Evolutionary conservation across 139 green algal species (phyloP), one percentile per base, ranked within the genome.

Genomic region (Chlamydomonas asymmetrica): DNA sequence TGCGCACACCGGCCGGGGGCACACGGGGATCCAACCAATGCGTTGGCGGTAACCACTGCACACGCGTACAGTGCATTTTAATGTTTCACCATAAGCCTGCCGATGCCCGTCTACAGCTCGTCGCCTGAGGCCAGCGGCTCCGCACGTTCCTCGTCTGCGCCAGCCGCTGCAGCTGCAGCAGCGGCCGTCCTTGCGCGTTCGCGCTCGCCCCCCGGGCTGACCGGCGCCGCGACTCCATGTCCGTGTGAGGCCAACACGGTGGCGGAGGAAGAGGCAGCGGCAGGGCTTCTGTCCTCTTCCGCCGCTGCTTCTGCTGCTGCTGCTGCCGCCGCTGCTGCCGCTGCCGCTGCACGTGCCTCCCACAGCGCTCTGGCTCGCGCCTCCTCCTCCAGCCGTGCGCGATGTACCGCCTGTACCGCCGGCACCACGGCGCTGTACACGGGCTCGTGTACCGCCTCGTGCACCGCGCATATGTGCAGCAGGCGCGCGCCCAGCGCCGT

Each of bases 361-460:
- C 29, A 43, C 31, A 38, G 32, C 59, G 31, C 35, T 37, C 34
- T 66, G 3, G 8, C 20, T 9, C 61, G 4, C 35, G 2, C 1
- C 35, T 3, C 61, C 35, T 22, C 2, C 35, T 31, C 35, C 61
- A 4, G 45, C 32, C 61, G 8, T n/a, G n/a, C 8, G 20, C 48
- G 9, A 2, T 27, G 38, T 4, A 48, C 43, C 65, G 38, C 4
- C 27, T 41, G 6, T 13, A 60, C 20, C 29, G 31, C 23, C 31
- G 23, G 43, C 40, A 41, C 41, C 65, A 82, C 34, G 39, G 20
- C 23, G 6, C 59, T 57, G 63, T 85, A 87, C 48, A 78, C 25
- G 39, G 63, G 37, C 8, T 70, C 80, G 7, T 87, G 82, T 32
- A 92, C 86, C 8, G 83, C 83, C 69, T 92, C 88, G 23, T 37